Base-by-base conservation (phyloP, 768 basidiomycete genomes). In the Kwoniella sp. region DNA sequence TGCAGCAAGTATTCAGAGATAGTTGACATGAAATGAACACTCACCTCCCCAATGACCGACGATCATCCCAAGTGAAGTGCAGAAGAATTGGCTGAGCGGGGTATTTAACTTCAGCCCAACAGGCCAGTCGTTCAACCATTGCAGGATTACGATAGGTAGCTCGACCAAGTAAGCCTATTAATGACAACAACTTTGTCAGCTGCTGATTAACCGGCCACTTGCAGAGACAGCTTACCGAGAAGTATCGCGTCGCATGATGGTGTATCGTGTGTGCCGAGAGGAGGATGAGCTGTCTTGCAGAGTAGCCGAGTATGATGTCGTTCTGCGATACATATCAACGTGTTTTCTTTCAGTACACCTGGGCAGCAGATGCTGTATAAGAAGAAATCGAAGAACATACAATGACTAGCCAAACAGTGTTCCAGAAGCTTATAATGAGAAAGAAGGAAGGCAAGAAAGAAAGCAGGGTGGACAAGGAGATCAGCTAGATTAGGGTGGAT, bases 101-200 rank as follows among this genome's bases (percentile, higher is more conserved):
- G 91, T 91, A 73, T 98, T 98, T 56, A 99, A 87, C 80, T 99
- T 99, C 44, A 99, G 81, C 0, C 96, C 95, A 1, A 88, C 92
- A 0, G 95, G 95, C 95, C 95, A 98, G 64, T 89, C 86, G 77
- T 96, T 90, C 13, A 99, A 83, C 94, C 93, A 97, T 1, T 83
- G 70, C 1, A 97, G 82, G 0, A 84, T 82, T 17, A 81, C 80
- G 47, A 85, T 84, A 9, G 89, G 76, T 52, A 81, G 80, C 2
- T 82, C 74, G 5, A 89, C 81, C 1, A 87, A 74, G 63, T 83
- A 80, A 1, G 30, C 49, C 82, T 83, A 65, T 17, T 8, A 44
- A 44, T 6, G 8, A 19, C 40, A 19, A 9, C 40, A 19, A 8
- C 15, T 4, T 53, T 1, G 7, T 59, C 33, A 59, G 55, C 51